Evolutionary conservation across 2,329 filamentous ascomycete genomes (phyloP), one percentile per base, ranked within the genome.

Genomic region (Aspergillus sp.): DNA sequence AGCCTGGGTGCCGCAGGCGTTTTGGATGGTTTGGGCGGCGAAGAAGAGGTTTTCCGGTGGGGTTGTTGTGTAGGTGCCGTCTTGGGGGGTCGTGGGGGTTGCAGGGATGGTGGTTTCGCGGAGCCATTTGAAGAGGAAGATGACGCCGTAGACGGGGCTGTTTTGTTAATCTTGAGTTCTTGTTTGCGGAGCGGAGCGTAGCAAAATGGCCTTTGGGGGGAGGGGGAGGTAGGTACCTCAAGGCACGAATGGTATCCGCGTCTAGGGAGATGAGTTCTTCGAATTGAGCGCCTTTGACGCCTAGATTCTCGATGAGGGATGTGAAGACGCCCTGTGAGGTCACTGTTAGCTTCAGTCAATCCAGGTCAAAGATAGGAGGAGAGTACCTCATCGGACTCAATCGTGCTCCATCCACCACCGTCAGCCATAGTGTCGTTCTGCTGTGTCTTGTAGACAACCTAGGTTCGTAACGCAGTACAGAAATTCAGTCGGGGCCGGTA

Each of bases 1-100:
- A 3, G 93, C 93, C 69, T 98, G 93, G 13, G 93, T 98, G 41
- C 90, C 93, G 72, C 93, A 98, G 6, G 93, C 93, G 70, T 98
- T 98, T 71, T 97, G 91, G 66, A 98, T 98, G 3, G 91, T 97
- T 74, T 98, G 93, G 25, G 85, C 84, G 3, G 93, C 93, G 71
- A 98, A 98, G 78, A 95, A 98, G 60, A 95, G 78, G 54, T 80
- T 77, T 53, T 89, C 83, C 15, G 86, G 76, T 12, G 89, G 88
- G 13, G 76, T 77, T 58, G 82, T 75, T 72, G 96, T 90, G 68
- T 88, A 95, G 30, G 74, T 76, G 52, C 93, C 93, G 67, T 97
- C 90, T 55, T 83, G 80, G 0, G 90, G 90, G 41, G 79, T 79
- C 48, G 81, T 77, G 38, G 78, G 70, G 35, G 81, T 73, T 76